A percentile compares a stretch with the other conserved stretches of the same genome.
Conservation (phyloP, 2,329 filamentous ascomycete genomes). For the Sclerotinia glacialis region DNA sequence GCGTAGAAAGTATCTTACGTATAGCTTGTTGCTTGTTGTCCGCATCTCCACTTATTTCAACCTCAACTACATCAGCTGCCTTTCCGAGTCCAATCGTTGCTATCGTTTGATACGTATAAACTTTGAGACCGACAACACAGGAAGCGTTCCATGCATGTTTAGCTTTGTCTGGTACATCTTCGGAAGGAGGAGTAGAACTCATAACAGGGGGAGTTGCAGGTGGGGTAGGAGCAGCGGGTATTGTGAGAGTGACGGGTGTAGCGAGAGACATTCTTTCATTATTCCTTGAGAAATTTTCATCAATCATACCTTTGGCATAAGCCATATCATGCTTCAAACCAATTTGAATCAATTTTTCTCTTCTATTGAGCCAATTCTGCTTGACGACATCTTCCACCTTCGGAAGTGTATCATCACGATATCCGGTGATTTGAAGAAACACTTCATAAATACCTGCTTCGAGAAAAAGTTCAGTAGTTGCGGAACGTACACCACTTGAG, state of each 20-base stretch:
- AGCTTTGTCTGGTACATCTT: not conserved
- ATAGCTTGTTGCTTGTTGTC: not conserved
- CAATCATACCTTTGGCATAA: conserved; percentile 51
- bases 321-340: conserved; percentile 57
- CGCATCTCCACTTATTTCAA: not conserved
- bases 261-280: not conserved
- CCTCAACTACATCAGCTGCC: not conserved
- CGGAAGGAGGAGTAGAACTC: not conserved
- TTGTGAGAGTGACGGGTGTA: not conserved
- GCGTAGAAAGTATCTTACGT: not conserved
- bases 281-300: not conserved
- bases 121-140: conserved; percentile 1
- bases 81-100: not conserved
- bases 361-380: conserved; percentile 48
- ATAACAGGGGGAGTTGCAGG: not conserved
- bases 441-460: conserved; percentile 55
- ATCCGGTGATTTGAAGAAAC: conserved; percentile 51
- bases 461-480: conserved; percentile 55
- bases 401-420: conserved; percentile 43
- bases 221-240: not conserved
- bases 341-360: conserved; percentile 54
- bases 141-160: conserved; percentile 8
- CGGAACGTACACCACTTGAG: conserved; percentile 51
- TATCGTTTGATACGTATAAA: conserved; percentile 4
- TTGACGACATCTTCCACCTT: conserved; percentile 49